These are phyloP conservation scores for Dendrobium officinale DNA, from an alignment of 106 monocot genomes.

Conservation along the genomic window DNA sequence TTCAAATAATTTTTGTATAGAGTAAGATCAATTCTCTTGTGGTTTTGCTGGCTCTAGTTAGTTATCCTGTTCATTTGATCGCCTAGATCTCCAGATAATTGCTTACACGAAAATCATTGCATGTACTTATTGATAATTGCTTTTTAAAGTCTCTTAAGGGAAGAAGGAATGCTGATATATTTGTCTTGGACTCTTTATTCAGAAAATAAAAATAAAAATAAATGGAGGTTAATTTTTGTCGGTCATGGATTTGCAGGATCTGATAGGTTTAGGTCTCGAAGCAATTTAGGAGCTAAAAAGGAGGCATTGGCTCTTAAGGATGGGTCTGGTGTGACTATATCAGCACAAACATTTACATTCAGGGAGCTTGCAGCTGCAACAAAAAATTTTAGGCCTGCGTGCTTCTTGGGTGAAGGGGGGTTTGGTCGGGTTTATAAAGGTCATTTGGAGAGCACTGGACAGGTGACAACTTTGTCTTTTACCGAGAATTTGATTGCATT, in stretches of 20 bases:
- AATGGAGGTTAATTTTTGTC: not conserved
- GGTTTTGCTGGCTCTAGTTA: not conserved
- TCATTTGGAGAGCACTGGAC: constrained; percentile 33
- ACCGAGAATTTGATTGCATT: not conserved
- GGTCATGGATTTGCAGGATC: constrained; percentile 19
- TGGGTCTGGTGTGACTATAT: constrained; percentile 26
- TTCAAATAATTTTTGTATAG: not conserved
- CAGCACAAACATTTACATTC: constrained; percentile 42
- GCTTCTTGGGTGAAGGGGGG: constrained; percentile 48
- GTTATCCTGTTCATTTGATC: not conserved
- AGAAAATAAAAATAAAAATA: not conserved
- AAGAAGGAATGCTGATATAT: not conserved
- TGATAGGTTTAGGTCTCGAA: constrained; percentile 12
- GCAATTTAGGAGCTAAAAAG: constrained; percentile 9
- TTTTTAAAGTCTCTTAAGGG: not conserved
- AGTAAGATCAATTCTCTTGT: not conserved
- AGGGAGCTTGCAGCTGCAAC: constrained; percentile 37
- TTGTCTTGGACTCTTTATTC: not conserved
- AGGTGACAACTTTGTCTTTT: constrained; percentile 21
- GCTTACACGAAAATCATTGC: not conserved
- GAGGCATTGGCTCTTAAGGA: constrained; percentile 22
- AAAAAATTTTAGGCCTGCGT: constrained; percentile 33
- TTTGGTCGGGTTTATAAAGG: constrained; percentile 53
- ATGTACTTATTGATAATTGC: not conserved
- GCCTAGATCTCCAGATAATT: not conserved